A percentile compares a stretch with the other conserved stretches of the same genome.
Evolutionary conservation across 2,329 filamentous ascomycete species (phyloP).

Genomic region (Bipolaris gigantea): DNA sequence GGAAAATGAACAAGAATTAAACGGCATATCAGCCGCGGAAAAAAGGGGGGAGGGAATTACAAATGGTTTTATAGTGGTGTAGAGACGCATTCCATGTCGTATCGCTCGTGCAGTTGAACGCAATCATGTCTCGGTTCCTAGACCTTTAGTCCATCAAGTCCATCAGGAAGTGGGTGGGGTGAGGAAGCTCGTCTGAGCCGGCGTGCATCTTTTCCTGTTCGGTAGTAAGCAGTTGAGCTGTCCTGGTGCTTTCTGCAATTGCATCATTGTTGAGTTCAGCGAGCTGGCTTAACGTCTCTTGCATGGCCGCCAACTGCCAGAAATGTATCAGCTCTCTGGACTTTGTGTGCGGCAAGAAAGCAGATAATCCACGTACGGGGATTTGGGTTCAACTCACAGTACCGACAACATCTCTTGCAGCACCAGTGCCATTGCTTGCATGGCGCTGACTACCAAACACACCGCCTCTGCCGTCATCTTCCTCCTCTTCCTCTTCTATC

Average conservation of each 20-base stretch:
- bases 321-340: constrained; percentile 31
- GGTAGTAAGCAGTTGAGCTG: constrained; percentile 34
- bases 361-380: constrained; percentile 5
- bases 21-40: not conserved
- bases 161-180: not conserved
- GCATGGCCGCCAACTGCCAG: constrained; percentile 46
- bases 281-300: constrained; percentile 41
- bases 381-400: constrained; percentile 36
- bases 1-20: not conserved
- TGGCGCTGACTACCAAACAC: constrained; percentile 5
- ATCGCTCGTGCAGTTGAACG: not conserved
- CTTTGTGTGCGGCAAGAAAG: not conserved
- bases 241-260: constrained; percentile 39
- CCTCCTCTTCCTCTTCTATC: constrained; percentile 35
- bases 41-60: not conserved
- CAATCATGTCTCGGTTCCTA: not conserved
- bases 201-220: constrained; percentile 27
- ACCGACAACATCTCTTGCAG: constrained; percentile 33
- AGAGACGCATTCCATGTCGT: constrained; percentile 2
- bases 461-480: constrained; percentile 10
- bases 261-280: constrained; percentile 41
- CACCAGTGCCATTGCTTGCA: constrained; percentile 10
- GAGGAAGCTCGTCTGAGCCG: too few relatives aligned
- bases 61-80: not conserved
- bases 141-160: not conserved